Percentiles rank a stretch among this genome's conserved stretches.
Evolutionary conservation across 345 rosid species (phyloP).

Genomic region (sweet orange (Citrus sinensis)): DVS_A1.0 CM039169.1:30805501-30806000

Average conservation of each 20-base stretch:
- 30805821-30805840: neutral
- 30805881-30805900: neutral
- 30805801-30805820: neutral
- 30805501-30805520: too few species aligned
- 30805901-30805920: neutral
- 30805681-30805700: too few species aligned
- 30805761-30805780: neutral
- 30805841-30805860: neutral
- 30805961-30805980: neutral
- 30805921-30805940: neutral
- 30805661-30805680: too few species aligned
- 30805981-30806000: neutral
- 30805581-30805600: too few species aligned
- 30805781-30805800: neutral
- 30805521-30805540: too few species aligned
- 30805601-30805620: too few species aligned
- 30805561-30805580: too few species aligned
- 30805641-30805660: too few species aligned
- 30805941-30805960: neutral
- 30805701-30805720: too few species aligned
- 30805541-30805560: too few species aligned
- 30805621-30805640: too few species aligned
- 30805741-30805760: neutral
- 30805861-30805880: neutral
- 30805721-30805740: neutral